Conservation (phyloP, 495 filamentous ascomycete genomes). For the Penicillium waksmanii region DNA sequence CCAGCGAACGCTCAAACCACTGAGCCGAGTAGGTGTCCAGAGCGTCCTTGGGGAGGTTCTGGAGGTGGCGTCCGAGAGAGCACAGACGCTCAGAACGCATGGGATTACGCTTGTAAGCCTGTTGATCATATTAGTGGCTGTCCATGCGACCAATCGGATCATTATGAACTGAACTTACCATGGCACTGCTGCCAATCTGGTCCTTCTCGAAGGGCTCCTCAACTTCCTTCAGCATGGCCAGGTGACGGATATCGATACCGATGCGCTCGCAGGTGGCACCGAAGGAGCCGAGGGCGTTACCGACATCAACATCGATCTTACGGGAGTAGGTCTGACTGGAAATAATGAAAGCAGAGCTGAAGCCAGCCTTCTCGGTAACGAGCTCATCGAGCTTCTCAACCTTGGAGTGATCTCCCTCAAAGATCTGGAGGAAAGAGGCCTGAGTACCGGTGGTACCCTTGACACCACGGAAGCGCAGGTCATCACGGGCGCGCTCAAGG, state of each 20-base stretch:
- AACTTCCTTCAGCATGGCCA: constrained; percentile 79
- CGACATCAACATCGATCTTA: constrained; percentile 81
- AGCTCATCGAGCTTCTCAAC: constrained; percentile 73
- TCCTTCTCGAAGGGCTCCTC: constrained; percentile 89
- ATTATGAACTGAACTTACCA: constrained; percentile 39
- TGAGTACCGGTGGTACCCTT: constrained; percentile 81
- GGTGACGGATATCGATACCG: constrained; percentile 73
- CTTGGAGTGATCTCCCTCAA: constrained; percentile 78
- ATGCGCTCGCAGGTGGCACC: constrained; percentile 82
- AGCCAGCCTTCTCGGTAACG: constrained; percentile 84
- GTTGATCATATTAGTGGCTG: constrained; percentile 24
- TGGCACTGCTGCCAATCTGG: constrained; percentile 57
- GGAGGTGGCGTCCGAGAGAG: constrained; percentile 70
- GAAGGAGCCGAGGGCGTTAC: constrained; percentile 79
- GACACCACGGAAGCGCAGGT: constrained; percentile 81
- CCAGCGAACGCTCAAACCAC: constrained; percentile 74
- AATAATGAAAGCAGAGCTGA: constrained; percentile 70
- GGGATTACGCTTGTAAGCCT: constrained; percentile 90
- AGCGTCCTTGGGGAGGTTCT: constrained; percentile 68
- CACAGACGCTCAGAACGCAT: constrained; percentile 89
- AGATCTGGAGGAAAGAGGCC: constrained; percentile 82
- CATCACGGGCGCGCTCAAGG: constrained; percentile 72
- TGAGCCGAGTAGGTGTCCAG: constrained; percentile 79
- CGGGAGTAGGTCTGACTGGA: constrained; percentile 82
- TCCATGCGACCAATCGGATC: constrained; percentile 1